A percentile compares a stretch with the other conserved stretches of the same genome.
Evolutionary conservation across 1,284 basidiomycete genomes (phyloP).

Genomic region (Sporisorium sorghi): DNA sequence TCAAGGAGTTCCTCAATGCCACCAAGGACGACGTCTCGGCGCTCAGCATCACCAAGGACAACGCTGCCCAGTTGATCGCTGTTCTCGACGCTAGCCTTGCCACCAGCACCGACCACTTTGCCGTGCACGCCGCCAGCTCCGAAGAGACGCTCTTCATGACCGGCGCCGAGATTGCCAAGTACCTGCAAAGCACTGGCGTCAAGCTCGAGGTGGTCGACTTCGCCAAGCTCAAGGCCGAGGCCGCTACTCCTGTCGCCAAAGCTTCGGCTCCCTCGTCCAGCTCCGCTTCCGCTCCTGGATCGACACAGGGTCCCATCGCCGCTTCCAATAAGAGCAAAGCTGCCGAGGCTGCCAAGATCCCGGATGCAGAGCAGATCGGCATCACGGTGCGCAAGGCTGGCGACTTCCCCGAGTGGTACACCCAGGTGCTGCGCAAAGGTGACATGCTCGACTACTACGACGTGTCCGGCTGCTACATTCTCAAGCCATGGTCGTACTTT

Average conservation of each 20-base stretch:
- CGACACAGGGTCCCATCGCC: conserved; percentile 47
- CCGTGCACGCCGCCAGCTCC: conserved; percentile 61
- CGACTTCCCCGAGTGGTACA: conserved; percentile 69
- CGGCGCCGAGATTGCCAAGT: conserved; percentile 58
- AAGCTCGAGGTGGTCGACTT: conserved; percentile 62
- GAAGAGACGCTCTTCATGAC: conserved; percentile 65
- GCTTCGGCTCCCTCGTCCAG: conserved; percentile 33
- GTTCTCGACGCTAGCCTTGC: conserved; percentile 60
- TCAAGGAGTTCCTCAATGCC: conserved; percentile 84
- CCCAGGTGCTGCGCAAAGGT: conserved; percentile 92
- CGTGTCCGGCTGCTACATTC: conserved; percentile 97
- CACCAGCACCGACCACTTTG: conserved; percentile 51
- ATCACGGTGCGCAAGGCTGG: conserved; percentile 68
- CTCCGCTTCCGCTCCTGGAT: conserved; percentile 40
- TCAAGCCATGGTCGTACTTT: conserved; percentile 95
- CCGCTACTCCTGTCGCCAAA: conserved; percentile 46
- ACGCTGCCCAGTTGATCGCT: conserved; percentile 57
- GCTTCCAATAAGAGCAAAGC: conserved; percentile 45
- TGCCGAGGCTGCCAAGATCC: conserved; percentile 60
- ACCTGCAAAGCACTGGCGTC: conserved; percentile 62
- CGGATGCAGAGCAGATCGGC: conserved; percentile 67
- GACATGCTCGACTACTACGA: conserved; percentile 99
- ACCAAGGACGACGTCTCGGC: conserved; percentile 80
- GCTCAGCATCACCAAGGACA: conserved; percentile 57
- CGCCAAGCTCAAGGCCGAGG: conserved; percentile 53